Evolutionary conservation across 768 basidiomycete species (phyloP).

Genomic region (Strobilomyces dryophilus): DNA sequence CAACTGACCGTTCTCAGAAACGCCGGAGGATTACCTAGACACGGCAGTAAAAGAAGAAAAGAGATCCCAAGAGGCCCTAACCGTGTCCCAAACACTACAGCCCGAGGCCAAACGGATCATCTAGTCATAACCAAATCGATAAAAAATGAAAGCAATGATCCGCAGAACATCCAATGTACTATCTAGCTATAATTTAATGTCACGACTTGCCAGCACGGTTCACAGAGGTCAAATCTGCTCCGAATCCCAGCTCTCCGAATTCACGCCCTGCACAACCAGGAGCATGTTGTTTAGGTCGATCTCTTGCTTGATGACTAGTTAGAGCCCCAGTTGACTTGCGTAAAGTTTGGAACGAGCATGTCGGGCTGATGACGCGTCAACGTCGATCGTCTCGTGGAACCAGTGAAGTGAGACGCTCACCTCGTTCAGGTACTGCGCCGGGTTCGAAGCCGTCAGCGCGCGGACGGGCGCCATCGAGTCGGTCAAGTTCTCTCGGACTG

Average conservation of each 20-base stretch:
- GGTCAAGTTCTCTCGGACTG: not conserved
- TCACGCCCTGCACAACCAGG: not conserved
- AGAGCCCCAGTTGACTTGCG: not conserved
- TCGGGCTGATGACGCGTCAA: not conserved
- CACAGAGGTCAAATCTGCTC: not conserved
- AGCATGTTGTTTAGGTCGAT: not conserved
- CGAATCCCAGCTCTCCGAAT: not conserved
- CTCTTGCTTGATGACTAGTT: not conserved
- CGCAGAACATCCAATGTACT: no score
- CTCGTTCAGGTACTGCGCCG: not conserved
- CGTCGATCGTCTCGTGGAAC: no score
- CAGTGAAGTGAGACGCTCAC: not conserved
- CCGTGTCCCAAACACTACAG: no score
- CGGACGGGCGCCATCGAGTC: not conserved
- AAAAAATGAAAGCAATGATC: no score
- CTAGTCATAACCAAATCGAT: no score
- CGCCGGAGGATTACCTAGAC: no score
- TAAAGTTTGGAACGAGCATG: not conserved
- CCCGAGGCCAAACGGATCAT: no score
- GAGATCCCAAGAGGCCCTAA: no score
- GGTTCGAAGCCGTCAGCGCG: not conserved
- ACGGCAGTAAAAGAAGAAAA: no score
- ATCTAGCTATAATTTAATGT: not conserved
- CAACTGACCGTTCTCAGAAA: no score
- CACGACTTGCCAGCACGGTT: not conserved